Base-by-base conservation (phyloP, 1,284 basidiomycete species). In the Apiotrichum siamense region DNA sequence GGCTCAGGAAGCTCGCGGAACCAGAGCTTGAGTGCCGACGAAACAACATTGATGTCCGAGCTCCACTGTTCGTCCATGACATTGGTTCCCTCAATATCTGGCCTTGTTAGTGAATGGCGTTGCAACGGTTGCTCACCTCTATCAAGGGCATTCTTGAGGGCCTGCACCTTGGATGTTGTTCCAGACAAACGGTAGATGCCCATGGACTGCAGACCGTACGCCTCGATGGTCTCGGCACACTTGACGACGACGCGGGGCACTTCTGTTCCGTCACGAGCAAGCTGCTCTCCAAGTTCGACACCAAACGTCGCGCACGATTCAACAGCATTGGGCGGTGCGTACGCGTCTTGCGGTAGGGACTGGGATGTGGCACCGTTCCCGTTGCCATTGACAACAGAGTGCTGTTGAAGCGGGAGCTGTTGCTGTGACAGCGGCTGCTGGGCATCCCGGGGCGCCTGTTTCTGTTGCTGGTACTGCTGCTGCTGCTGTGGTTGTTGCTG, bases 1-100 rank as follows among this genome's bases (percentile, higher is more conserved):
- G 96, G 94, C 70, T 97, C 92, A 12, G 94, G 94, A 49, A 98
- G 77, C 70, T 98, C 96, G 57, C 96, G 81, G 69, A 99, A 81
- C 94, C 94, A 99, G 61, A 93, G 77, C 75, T 99, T 99, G 55
- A 97, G 77, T 39, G 86, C 89, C 49, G 90, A 88, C 15, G 94
- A 83, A 41, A 98, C 87, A 58, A 90, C 93, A 76, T 96, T 97
- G 76, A 98, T 93, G 70, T 99, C 94, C 25, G 83, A 81, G 27
- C 85, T 81, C 87, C 90, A 92, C 70, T 96, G 91, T 11, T 86
- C 81, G n/a, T 84, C 79, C 71, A 91, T 82, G 47, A 96, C 77
- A 72, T 96, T 84, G 36, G 91, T 86, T 1, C 81, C 78, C 20
- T 92, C 86, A 35, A 96, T 75, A 70, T 96, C 92, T 93, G 50